Conservation (phyloP, 2,329 filamentous ascomycete species). For the Diaporthe helianthi region DNA sequence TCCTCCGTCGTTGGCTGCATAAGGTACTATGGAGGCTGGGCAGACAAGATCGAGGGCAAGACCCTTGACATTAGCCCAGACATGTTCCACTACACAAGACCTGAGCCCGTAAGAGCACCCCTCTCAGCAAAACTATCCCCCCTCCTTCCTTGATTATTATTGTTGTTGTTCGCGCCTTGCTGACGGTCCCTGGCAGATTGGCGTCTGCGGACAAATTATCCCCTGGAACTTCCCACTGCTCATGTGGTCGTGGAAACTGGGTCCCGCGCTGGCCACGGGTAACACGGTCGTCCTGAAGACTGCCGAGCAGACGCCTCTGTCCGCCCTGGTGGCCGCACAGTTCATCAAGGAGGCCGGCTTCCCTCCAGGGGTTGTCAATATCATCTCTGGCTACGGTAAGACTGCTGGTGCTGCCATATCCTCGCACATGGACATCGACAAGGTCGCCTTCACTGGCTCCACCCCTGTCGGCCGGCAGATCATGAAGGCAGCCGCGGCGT, state of each 20-base stretch:
- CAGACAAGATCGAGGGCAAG: slow-evolving; percentile 91
- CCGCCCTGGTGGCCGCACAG: slow-evolving; percentile 65
- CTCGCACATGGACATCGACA: slow-evolving; percentile 69
- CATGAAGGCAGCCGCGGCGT: slow-evolving; percentile 79
- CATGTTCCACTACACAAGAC: slow-evolving; percentile 83
- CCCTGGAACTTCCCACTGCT: slow-evolving; percentile 77
- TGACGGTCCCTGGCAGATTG: slow-evolving; percentile 53
- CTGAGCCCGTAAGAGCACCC: slow-evolving; percentile 68
- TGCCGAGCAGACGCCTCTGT: slow-evolving; percentile 68
- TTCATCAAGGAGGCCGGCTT: slow-evolving; percentile 75
- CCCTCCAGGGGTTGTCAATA: slow-evolving; percentile 75
- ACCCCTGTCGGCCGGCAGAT: slow-evolving; percentile 71
- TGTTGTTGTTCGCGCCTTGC: too few species aligned
- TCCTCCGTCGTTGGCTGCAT: slow-evolving; percentile 71
- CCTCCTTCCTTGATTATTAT: too few species aligned
- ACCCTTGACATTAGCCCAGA: slow-evolving; percentile 80
- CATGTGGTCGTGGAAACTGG: slow-evolving; percentile 78
- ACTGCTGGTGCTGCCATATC: slow-evolving; percentile 72
- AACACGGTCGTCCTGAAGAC: slow-evolving; percentile 69
- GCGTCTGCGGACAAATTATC: slow-evolving; percentile 83
- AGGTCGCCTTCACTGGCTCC: slow-evolving; percentile 78
- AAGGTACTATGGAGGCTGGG: slow-evolving; percentile 89
- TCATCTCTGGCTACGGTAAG: slow-evolving; percentile 71
- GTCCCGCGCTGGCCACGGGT: slow-evolving; percentile 67
- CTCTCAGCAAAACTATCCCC: neutral